Conservation (phyloP, 306 rosid species). For the Senna siamea region DNA sequence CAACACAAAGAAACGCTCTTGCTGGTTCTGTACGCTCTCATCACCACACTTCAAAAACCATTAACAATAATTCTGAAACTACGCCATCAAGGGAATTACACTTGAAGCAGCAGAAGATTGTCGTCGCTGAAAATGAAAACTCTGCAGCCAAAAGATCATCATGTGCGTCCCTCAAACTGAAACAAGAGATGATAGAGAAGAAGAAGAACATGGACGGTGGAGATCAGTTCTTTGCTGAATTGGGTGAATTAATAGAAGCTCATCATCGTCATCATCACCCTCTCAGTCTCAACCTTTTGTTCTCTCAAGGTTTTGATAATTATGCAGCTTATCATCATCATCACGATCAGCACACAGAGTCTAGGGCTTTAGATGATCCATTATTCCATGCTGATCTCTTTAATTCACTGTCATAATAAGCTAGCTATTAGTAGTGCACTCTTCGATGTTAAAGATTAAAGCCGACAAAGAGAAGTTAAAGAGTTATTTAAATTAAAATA, state of each 20-base stretch:
- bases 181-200: slow-evolving; percentile 34
- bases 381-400: slow-evolving; percentile 56
- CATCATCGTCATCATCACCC: slow-evolving; percentile 42
- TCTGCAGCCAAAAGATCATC: no score
- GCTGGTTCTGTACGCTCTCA: slow-evolving; percentile 79
- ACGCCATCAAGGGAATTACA: slow-evolving; percentile 48
- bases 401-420: slow-evolving; percentile 83
- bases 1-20: slow-evolving; percentile 89
- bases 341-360: slow-evolving; percentile 43
- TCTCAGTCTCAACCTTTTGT: slow-evolving; percentile 56
- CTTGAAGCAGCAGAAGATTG: slow-evolving; percentile 41
- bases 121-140: no score
- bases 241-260: slow-evolving; percentile 64
- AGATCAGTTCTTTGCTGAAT: slow-evolving; percentile 75
- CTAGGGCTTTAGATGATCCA: slow-evolving; percentile 61
- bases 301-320: slow-evolving; percentile 52
- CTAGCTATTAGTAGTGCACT: no score
- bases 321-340: not conserved
- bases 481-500: no score
- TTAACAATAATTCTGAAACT: slow-evolving; percentile 30
- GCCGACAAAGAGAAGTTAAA: no score
- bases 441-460: no score
- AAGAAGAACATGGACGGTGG: slow-evolving; percentile 40
- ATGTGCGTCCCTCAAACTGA: no score
- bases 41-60: slow-evolving; percentile 56